phyloP scores from a whole-genome alignment of 2,329 filamentous ascomycete genomes.

The Incumbomyces delicatus region DNA sequence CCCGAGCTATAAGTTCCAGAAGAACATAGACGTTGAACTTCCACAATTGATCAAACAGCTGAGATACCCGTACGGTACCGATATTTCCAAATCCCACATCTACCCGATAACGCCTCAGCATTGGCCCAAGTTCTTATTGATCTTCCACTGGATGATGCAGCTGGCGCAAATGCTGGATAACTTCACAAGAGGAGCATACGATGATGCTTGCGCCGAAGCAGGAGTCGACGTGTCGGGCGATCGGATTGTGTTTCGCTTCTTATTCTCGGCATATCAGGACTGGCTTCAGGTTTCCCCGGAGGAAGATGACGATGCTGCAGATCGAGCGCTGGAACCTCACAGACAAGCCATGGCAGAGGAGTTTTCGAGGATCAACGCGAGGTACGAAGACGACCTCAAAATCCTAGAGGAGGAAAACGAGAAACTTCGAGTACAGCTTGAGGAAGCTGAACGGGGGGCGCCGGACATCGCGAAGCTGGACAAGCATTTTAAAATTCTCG shows the following conservation, averaged over 20 bases:
- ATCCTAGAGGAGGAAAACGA: conserved; percentile 80
- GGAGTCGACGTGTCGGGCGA: conserved; percentile 83
- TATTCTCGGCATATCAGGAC: conserved; percentile 81
- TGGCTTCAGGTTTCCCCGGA: conserved; percentile 92
- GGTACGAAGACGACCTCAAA: conserved; percentile 73
- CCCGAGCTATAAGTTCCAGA: conserved; percentile 83
- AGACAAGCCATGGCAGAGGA: conserved; percentile 77
- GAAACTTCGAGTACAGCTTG: conserved; percentile 71
- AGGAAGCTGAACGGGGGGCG: conserved; percentile 76
- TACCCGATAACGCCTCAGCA: conserved; percentile 92
- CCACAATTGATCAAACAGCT: conserved; percentile 86
- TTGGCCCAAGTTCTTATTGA: conserved; percentile 86
- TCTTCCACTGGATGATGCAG: conserved; percentile 99
- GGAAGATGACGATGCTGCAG: conserved; percentile 72
- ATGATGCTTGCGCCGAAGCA: conserved; percentile 78
- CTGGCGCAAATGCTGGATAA: conserved; percentile 86
- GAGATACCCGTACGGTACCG: conserved; percentile 88
- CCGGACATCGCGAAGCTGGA: conserved; percentile 77
- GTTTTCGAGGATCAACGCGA: conserved; percentile 76
- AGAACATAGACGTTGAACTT: conserved; percentile 90
- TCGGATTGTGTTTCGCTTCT: conserved; percentile 86
- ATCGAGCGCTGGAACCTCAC: conserved; percentile 70
- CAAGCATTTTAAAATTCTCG: conserved; percentile 82
- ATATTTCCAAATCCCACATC: conserved; percentile 93
- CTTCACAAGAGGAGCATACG: conserved; percentile 68